These are phyloP conservation scores for Ceratocystis ficicola DNA, from an alignment of 2,329 filamentous ascomycete genomes.

Conservation along the genomic window DNA sequence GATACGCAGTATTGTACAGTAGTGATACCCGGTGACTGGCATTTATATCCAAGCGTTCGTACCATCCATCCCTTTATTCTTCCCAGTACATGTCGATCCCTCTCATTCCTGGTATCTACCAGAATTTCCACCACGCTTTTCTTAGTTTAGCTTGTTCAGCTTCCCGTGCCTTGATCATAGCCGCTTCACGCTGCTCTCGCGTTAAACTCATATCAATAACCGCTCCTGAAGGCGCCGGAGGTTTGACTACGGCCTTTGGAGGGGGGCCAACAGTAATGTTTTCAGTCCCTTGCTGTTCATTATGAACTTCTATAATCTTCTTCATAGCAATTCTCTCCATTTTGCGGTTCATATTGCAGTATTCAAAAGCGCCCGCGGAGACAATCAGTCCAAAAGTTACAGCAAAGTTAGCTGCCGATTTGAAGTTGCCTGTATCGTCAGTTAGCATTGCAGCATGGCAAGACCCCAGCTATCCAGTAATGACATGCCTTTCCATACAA, in stretches of 20 bases:
- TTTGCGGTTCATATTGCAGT: slow-evolving; percentile 62
- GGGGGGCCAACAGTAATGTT: slow-evolving; percentile 25
- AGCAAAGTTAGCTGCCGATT: slow-evolving; percentile 69
- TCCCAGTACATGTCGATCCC: not conserved
- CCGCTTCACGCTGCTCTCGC: slow-evolving; percentile 19
- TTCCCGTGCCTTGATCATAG: slow-evolving; percentile 25
- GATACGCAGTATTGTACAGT: slow-evolving; percentile 22
- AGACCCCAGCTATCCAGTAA: not conserved
- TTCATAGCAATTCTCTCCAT: slow-evolving; percentile 75
- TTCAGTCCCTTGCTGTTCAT: slow-evolving; percentile 37
- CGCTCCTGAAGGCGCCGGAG: slow-evolving; percentile 8
- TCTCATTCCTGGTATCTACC: slow-evolving; percentile 30
- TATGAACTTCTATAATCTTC: slow-evolving; percentile 62
- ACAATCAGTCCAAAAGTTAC: slow-evolving; percentile 62
- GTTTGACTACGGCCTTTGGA: slow-evolving; percentile 12
- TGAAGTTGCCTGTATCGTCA: slow-evolving; percentile 40
- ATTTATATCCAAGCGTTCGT: slow-evolving; percentile 9
- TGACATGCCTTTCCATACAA: slow-evolving; percentile 58
- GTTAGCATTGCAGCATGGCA: not conserved
- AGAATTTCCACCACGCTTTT: slow-evolving; percentile 45
- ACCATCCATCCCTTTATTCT: not conserved
- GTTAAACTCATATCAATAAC: slow-evolving; percentile 12
- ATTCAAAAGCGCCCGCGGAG: slow-evolving; percentile 67
- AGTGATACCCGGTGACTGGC: not conserved
- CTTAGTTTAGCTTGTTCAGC: slow-evolving; percentile 28